Evolutionary conservation across 2,329 filamentous ascomycete species (phyloP).

Genomic region (Colletotrichum sp.): DNA sequence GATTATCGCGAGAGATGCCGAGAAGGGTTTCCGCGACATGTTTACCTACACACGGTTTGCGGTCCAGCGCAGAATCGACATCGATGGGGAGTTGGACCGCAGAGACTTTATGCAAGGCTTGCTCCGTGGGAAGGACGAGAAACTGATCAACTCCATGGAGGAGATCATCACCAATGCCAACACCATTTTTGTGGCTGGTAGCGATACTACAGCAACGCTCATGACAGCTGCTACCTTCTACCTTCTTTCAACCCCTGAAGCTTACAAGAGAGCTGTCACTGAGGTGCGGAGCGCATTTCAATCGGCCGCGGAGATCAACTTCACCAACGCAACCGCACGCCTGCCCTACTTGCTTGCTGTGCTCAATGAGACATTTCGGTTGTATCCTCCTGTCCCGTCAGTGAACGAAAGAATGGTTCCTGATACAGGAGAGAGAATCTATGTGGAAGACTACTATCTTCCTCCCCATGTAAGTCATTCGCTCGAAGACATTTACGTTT

Average conservation of each 20-base stretch:
- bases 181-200: slow-evolving; percentile 29
- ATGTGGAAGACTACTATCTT: background rate
- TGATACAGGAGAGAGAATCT: background rate
- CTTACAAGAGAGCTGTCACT: slow-evolving; percentile 27
- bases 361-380: background rate
- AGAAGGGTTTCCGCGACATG: background rate
- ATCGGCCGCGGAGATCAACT: slow-evolving; percentile 37
- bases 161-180: background rate
- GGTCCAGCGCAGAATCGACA: slow-evolving; percentile 9
- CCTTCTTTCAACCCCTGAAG: background rate
- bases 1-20: background rate
- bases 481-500: background rate
- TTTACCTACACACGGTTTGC: background rate
- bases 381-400: background rate
- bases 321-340: slow-evolving; percentile 30
- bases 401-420: background rate
- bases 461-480: background rate
- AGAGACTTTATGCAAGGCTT: slow-evolving; percentile 24
- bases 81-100: background rate
- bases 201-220: slow-evolving; percentile 36
- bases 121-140: slow-evolving; percentile 1
- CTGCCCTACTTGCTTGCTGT: slow-evolving; percentile 25
- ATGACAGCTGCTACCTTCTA: slow-evolving; percentile 25
- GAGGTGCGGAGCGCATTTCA: slow-evolving; percentile 42
- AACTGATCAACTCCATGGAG: background rate